These are phyloP conservation scores for Phialocephala subalpina DNA, from an alignment of 2,329 filamentous ascomycete genomes.

Conservation along the genomic window DNA sequence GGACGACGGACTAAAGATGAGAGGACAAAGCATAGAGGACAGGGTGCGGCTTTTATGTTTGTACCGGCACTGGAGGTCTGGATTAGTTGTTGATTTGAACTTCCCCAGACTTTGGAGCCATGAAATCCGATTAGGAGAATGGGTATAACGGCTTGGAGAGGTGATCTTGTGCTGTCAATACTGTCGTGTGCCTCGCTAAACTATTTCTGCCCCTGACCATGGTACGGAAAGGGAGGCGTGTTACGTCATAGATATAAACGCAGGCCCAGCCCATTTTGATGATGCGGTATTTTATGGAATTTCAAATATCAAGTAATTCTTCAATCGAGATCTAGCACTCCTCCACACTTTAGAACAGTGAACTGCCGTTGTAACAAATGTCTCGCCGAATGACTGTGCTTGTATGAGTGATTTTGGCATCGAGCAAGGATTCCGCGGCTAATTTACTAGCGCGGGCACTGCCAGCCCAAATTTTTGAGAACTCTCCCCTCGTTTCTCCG, in stretches of 20 bases:
- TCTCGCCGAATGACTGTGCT: constrained; percentile 8
- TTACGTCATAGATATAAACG: constrained; percentile 1
- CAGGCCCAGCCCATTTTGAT: neutral
- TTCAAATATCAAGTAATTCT: neutral
- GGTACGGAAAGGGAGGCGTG: neutral
- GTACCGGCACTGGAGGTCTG: neutral
- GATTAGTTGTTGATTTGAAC: neutral
- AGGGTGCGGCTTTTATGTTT: constrained; percentile 46
- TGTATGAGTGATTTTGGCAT: neutral
- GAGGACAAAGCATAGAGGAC: constrained; percentile 57
- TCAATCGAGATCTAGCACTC: neutral
- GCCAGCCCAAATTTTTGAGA: constrained; percentile 8
- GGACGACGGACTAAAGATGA: constrained; percentile 64
- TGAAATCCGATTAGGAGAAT: neutral
- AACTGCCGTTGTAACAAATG: neutral
- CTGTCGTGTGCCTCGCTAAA: constrained; percentile 4
- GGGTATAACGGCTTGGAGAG: neutral
- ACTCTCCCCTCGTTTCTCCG: constrained; percentile 1
- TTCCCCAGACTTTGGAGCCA: no score
- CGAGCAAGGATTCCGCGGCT: constrained; percentile 6
- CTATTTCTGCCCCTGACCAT: neutral
- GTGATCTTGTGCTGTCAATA: neutral
- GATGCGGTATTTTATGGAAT: neutral
- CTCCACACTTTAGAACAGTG: neutral
- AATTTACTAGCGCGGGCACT: constrained; percentile 10